Percentiles rank a stretch among this genome's conserved stretches.
Conservation (phyloP, 306 rosid genomes). For the Rosa multiflora region DNA sequence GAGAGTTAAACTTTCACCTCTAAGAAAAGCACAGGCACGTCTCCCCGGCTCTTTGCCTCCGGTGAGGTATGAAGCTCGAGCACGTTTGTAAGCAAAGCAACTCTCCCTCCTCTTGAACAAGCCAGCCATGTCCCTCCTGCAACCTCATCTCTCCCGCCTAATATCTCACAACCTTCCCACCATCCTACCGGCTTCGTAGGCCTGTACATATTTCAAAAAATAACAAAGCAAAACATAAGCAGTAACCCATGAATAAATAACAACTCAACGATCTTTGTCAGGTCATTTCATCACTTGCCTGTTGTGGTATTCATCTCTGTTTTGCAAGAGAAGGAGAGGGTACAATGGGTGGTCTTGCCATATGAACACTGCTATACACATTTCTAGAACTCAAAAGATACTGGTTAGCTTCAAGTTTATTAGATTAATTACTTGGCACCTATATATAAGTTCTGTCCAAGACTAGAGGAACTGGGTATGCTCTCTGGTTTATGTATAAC, state of each 20-base stretch:
- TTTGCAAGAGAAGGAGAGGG: conserved; percentile 49
- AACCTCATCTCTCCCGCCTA: conserved; percentile 72
- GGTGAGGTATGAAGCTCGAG: conserved; percentile 49
- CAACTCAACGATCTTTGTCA: background rate
- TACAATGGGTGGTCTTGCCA: conserved; percentile 68
- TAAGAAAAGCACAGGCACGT: conserved; percentile 56
- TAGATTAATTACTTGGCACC: background rate
- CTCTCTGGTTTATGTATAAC: background rate
- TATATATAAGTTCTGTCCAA: background rate
- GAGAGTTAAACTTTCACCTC: conserved; percentile 33
- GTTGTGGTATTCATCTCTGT: conserved; percentile 42
- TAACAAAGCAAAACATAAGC: background rate
- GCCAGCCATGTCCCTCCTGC: conserved; percentile 76
- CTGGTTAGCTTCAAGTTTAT: background rate
- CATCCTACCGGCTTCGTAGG: conserved; percentile 31
- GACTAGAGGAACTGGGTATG: background rate
- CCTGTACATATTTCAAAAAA: conserved; percentile 13
- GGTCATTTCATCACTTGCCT: conserved; percentile 22
- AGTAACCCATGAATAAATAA: background rate
- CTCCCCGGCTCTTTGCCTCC: conserved; percentile 56
- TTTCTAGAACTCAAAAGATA: background rate
- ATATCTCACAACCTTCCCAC: conserved; percentile 46
- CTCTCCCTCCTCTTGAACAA: conserved; percentile 56
- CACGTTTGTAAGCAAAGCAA: conserved; percentile 64
- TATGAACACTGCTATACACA: conserved; percentile 68